phyloP scores from a whole-genome alignment of 805 yeast genomes.

The Monosporozyma solicola region DNA sequence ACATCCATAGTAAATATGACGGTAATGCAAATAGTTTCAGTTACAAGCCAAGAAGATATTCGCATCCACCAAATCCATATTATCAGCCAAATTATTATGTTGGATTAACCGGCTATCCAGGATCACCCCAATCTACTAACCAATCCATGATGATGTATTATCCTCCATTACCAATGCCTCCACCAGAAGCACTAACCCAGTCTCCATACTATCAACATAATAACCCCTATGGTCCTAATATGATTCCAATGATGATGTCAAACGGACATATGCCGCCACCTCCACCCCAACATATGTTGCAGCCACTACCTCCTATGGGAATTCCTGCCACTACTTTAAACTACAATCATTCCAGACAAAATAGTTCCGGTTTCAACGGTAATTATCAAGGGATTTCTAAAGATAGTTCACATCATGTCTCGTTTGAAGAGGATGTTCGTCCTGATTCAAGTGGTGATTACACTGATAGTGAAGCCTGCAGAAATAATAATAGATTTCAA shows the following conservation, averaged over 20 bases:
- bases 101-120: slow-evolving; percentile 24
- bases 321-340: not conserved
- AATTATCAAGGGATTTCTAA: not conserved
- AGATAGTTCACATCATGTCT: not conserved
- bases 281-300: not conserved
- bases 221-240: not conserved
- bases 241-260: not conserved
- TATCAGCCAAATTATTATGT: slow-evolving; percentile 23
- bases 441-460: not conserved
- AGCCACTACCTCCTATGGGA: not conserved
- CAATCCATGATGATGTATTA: slow-evolving; percentile 27
- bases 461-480: not conserved
- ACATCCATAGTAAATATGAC: not conserved
- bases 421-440: not conserved
- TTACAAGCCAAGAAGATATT: not conserved
- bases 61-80: slow-evolving; percentile 14
- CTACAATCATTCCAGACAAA: not conserved
- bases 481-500: not conserved
- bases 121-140: not conserved
- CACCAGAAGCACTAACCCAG: slow-evolving; percentile 1
- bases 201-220: not conserved
- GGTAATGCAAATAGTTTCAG: not conserved
- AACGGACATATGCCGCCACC: not conserved
- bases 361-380: not conserved
- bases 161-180: slow-evolving; percentile 17